Evolutionary conservation across 169 alveolate species (phyloP).

Genomic region (Plasmodium gaboni): DNA sequence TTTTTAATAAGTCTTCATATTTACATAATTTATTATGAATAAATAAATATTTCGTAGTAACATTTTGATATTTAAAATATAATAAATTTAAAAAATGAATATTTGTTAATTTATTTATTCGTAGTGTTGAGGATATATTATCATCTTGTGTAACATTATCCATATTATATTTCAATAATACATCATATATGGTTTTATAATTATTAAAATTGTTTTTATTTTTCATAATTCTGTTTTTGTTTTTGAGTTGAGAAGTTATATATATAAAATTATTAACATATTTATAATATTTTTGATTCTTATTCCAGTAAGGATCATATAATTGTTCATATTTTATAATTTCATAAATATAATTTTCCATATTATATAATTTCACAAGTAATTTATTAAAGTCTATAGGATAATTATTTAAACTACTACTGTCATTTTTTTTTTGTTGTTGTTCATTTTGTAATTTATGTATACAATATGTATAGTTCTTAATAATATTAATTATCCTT

Average conservation of each 20-base stretch:
- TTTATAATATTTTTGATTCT: constrained; percentile 20
- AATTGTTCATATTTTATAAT: constrained; percentile 28
- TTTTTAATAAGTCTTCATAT: background rate
- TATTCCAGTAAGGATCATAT: constrained; percentile 6
- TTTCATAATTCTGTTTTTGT: no score
- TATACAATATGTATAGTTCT: background rate
- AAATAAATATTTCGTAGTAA: no score
- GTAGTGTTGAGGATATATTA: no score
- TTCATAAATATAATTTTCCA: constrained; percentile 4
- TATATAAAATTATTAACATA: constrained; percentile 6
- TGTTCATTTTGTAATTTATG: background rate
- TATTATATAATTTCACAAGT: constrained; percentile 2
- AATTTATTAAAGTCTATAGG: background rate
- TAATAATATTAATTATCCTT: constrained; percentile 9
- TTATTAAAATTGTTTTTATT: background rate
- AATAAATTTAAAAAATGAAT: no score
- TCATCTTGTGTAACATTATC: no score
- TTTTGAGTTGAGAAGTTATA: no score
- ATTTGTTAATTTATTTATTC: no score
- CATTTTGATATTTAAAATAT: no score
- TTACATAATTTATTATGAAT: background rate
- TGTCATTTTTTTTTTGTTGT: background rate
- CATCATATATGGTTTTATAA: no score
- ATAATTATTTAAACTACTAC: background rate
- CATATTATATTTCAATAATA: background rate